Percentiles rank a stretch among this genome's conserved stretches.
Conservation (phyloP, 352 stramenopile genomes). For the Phytophthora nicotianae region DNA sequence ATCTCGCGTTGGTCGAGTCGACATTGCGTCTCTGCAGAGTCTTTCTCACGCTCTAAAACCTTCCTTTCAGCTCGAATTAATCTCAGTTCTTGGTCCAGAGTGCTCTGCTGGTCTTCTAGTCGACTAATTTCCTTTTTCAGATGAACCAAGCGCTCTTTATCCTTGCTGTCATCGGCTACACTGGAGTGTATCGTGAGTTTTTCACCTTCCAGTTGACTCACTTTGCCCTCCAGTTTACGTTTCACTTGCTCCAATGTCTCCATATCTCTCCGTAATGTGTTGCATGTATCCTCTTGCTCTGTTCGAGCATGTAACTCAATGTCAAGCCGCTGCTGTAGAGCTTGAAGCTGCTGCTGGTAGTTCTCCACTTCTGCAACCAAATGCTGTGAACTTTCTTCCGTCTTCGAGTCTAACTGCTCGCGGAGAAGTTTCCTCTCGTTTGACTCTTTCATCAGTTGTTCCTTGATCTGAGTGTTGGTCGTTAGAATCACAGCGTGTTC, state of each 20-base stretch:
- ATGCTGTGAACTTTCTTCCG: conserved; percentile 8
- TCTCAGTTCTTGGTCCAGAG: conserved; percentile 27
- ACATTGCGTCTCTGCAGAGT: conserved; percentile 6
- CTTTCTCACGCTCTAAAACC: conserved; percentile 12
- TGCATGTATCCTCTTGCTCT: conserved; percentile 28
- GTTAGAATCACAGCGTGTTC: conserved; percentile 40
- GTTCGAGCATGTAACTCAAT: conserved; percentile 6
- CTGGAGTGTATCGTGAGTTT: conserved; percentile 24
- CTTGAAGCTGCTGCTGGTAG: conserved; percentile 22
- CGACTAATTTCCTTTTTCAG: conserved; percentile 36
- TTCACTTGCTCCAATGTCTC: conserved; percentile 27
- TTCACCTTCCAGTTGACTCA: conserved; percentile 34
- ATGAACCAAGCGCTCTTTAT: conserved; percentile 9
- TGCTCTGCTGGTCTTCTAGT: conserved; percentile 17
- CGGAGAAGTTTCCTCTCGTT: conserved; percentile 49
- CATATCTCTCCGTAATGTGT: conserved; percentile 18
- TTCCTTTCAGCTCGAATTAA: conserved; percentile 23
- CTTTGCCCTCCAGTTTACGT: conserved; percentile 11
- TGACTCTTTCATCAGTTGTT: conserved; percentile 58
- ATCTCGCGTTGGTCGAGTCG: conserved; percentile 12
- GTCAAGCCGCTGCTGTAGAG: conserved; percentile 25
- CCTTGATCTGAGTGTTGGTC: conserved; percentile 57
- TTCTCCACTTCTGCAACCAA: conserved; percentile 3
- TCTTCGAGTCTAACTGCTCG: conserved; percentile 40
- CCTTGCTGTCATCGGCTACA: conserved; percentile 9